phyloP scores from a whole-genome alignment of 2,329 filamentous ascomycete genomes.

The Laburnicola sp. region DNA sequence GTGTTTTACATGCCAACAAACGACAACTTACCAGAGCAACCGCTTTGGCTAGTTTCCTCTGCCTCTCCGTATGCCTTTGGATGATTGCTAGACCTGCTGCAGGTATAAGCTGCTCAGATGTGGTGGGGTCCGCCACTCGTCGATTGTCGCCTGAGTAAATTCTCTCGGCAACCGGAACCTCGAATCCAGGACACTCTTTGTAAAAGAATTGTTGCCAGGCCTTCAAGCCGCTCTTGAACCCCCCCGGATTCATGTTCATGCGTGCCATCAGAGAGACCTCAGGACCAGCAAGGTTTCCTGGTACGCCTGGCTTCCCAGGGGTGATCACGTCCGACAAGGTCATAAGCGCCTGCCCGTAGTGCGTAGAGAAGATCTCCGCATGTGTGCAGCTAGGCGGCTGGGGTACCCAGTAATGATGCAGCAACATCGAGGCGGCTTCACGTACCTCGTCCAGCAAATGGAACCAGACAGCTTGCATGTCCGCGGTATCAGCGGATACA shows the following conservation, averaged over 20 bases:
- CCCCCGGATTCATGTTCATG: constrained; percentile 14
- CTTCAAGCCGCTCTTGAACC: constrained; percentile 27
- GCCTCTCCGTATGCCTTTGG: constrained; percentile 22
- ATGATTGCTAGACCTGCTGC: constrained; percentile 30
- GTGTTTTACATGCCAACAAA: neutral
- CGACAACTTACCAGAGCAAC: neutral
- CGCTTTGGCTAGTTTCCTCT: constrained; percentile 5
- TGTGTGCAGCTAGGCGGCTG: neutral
- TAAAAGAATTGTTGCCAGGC: constrained; percentile 35
- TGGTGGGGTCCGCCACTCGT: neutral
- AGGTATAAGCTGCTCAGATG: constrained; percentile 22
- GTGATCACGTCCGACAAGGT: constrained; percentile 16
- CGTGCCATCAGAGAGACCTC: constrained; percentile 4
- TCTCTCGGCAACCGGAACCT: neutral
- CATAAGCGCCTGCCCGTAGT: neutral
- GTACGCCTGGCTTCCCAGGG: neutral
- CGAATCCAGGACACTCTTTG: constrained; percentile 25
- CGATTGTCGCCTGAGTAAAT: neutral
- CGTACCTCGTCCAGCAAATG: constrained; percentile 31
- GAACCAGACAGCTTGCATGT: constrained; percentile 35
- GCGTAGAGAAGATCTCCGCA: constrained; percentile 4
- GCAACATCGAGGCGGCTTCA: constrained; percentile 5
- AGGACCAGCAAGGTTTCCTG: neutral
- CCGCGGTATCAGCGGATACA: constrained; percentile 16
- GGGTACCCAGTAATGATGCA: constrained; percentile 7